Base-by-base conservation (phyloP, 331 rosid genomes). In the Ulmus americana region DNA sequence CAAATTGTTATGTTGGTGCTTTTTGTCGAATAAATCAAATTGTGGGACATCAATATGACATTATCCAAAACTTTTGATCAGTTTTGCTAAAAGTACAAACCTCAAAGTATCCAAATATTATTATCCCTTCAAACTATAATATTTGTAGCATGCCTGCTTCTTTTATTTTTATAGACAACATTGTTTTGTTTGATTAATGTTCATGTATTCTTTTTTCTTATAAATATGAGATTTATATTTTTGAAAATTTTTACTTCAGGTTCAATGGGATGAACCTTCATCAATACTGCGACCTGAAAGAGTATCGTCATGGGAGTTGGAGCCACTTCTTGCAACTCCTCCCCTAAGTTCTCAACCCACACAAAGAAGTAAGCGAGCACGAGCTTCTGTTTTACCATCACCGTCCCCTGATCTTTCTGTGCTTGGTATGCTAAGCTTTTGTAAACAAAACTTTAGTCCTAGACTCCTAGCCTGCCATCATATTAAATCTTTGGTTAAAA, bases 201-300 rank as follows among this genome's bases (percentile, higher is more conserved):
- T 7, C 35, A 28, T 48, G 15, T n/a, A 9, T 20, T 12, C 7
- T 35, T n/a, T 42, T 40, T 12, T 45, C 53, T 45, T 66, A 28
- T 60, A 14, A 28, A 28, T 41, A 58, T 12, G 5, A 1, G n/a
- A 55, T 55, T 55, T 7, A 15, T 20, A 28, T 43, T 5, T 4
- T 22, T 69, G 41, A 45, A 73, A 62, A 14, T n/a, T 2, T 42
- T 20, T 12, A 68, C 40, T 66, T 80, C 84, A 91, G 97, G 96
- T 91, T 65, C 97, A 91, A 82, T 91, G 97, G 97, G 97, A 91
- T 80, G 97, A 91, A 63, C 90, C 91, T 6, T 91, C 97, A 45
- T 81, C 91, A 7, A 91, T 86, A 69, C 39, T 86, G 79, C 96
- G 97, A 67, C 97, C 97, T 48, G 97, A 91, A 55, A 83, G 82